Conservation (phyloP, 768 basidiomycete species). For the Sarcomyxa edulis region DNA sequence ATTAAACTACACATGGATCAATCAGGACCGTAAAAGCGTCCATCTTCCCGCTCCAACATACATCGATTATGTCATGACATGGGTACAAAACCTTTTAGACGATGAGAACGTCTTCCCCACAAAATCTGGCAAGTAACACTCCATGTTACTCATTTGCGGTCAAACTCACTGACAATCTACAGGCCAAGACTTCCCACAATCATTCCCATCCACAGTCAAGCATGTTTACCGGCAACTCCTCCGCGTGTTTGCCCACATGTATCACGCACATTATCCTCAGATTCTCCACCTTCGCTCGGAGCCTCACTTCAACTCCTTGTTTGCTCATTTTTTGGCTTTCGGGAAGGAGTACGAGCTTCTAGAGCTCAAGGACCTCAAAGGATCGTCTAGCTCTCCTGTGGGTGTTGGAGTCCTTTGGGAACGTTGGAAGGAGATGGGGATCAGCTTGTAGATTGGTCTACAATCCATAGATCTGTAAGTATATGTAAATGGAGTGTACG, state of each 20-base stretch:
- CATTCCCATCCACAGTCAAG: conserved; percentile 87
- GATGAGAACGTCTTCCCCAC: conserved; percentile 93
- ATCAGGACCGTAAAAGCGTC: conserved; percentile 88
- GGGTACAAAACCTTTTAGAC: conserved; percentile 93
- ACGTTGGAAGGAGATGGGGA: conserved; percentile 88
- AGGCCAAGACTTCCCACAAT: conserved; percentile 88
- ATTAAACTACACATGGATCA: conserved; percentile 97
- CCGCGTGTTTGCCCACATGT: conserved; percentile 96
- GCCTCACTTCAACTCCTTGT: conserved; percentile 94
- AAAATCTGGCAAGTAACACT: conserved; percentile 70
- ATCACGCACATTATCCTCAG: conserved; percentile 89
- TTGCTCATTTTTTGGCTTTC: conserved; percentile 97
- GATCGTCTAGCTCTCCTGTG: conserved; percentile 53
- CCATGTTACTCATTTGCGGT: conserved; percentile 32
- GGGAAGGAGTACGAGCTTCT: conserved; percentile 92
- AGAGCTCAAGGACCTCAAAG: conserved; percentile 86
- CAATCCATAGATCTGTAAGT: no score
- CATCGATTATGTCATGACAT: conserved; percentile 98
- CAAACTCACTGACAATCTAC: background rate
- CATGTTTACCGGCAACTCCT: conserved; percentile 96
- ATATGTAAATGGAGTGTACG: no score
- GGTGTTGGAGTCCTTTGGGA: conserved; percentile 83
- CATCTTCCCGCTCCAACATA: conserved; percentile 93
- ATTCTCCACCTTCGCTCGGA: conserved; percentile 94
- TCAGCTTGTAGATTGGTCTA: conserved; percentile 56